phyloP scores from a whole-genome alignment of 495 filamentous ascomycete genomes.

The Darksidea phi region DNA sequence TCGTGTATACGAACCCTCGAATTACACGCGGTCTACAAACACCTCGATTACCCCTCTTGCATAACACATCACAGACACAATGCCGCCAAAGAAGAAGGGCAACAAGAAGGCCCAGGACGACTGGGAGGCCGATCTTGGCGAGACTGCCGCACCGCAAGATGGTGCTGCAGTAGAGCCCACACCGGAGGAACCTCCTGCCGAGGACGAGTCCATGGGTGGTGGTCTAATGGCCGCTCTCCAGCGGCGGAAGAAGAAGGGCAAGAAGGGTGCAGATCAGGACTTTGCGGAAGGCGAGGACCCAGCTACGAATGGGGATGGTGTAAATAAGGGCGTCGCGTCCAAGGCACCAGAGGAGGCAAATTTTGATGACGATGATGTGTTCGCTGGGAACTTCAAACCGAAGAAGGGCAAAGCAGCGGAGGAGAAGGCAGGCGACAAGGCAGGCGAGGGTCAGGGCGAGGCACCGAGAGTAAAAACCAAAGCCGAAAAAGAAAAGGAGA shows the following conservation, averaged over 20 bases:
- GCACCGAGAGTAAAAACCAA: slow-evolving; percentile 80
- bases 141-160: slow-evolving; percentile 49
- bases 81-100: slow-evolving; percentile 94
- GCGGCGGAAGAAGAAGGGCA: slow-evolving; percentile 88
- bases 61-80: slow-evolving; percentile 39
- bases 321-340: slow-evolving; percentile 49
- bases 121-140: slow-evolving; percentile 96
- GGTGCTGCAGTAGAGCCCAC: slow-evolving; percentile 50
- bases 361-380: slow-evolving; percentile 70
- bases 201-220: slow-evolving; percentile 55
- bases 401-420: slow-evolving; percentile 53
- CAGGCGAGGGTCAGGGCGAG: slow-evolving; percentile 56
- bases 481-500: slow-evolving; percentile 95
- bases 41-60: neutral
- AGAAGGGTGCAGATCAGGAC: slow-evolving; percentile 74
- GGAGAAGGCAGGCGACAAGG: slow-evolving; percentile 46
- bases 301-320: slow-evolving; percentile 42
- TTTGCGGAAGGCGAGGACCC: slow-evolving; percentile 71
- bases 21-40: too few relatives aligned
- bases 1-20: too few relatives aligned
- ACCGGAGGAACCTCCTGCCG: slow-evolving; percentile 48
- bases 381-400: slow-evolving; percentile 67
- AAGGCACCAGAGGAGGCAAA: slow-evolving; percentile 83
- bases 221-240: slow-evolving; percentile 83
- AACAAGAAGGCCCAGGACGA: slow-evolving; percentile 79